A percentile compares a stretch with the other conserved stretches of the same genome.
These are phyloP conservation scores for Penicillium herquei DNA, from an alignment of 495 filamentous ascomycete genomes.

Conservation along the genomic window DNA sequence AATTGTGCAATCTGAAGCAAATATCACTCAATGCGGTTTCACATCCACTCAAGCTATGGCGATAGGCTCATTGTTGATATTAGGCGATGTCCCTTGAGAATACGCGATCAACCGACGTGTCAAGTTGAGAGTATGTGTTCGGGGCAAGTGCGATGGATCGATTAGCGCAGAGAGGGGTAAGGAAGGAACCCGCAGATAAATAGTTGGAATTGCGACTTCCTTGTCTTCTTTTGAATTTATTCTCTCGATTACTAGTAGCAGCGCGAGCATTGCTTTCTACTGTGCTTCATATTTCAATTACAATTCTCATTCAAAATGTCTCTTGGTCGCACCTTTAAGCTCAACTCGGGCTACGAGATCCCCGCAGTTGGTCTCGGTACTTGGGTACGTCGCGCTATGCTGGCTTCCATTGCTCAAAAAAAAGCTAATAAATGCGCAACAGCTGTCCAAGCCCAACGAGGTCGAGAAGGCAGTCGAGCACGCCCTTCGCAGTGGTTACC, in stretches of 20 bases:
- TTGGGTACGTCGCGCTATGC: conserved; percentile 23
- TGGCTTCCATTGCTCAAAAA: neutral
- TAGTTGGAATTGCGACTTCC: neutral
- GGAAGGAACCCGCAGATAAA: conserved; percentile 3
- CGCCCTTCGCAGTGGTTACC: conserved; percentile 49
- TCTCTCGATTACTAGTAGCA: no score
- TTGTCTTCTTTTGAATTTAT: neutral
- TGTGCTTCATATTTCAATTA: neutral
- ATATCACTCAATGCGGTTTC: conserved; percentile 6
- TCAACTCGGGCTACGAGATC: conserved; percentile 41
- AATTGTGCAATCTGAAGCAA: conserved; percentile 17
- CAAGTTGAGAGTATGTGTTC: neutral
- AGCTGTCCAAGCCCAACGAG: conserved; percentile 49
- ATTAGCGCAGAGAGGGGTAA: conserved; percentile 14
- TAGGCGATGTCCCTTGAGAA: neutral
- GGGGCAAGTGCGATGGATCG: neutral
- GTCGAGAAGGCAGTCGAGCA: conserved; percentile 49
- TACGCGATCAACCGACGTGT: conserved; percentile 4
- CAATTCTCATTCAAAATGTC: conserved; percentile 25
- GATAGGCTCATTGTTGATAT: neutral
- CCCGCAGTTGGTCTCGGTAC: conserved; percentile 36
- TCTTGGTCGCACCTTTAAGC: conserved; percentile 37
- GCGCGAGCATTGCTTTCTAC: no score
- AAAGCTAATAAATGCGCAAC: conserved; percentile 1
- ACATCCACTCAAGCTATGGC: conserved; percentile 6